phyloP scores from a whole-genome alignment of 306 rosid species.

The Dalbergia oliveri region DNA sequence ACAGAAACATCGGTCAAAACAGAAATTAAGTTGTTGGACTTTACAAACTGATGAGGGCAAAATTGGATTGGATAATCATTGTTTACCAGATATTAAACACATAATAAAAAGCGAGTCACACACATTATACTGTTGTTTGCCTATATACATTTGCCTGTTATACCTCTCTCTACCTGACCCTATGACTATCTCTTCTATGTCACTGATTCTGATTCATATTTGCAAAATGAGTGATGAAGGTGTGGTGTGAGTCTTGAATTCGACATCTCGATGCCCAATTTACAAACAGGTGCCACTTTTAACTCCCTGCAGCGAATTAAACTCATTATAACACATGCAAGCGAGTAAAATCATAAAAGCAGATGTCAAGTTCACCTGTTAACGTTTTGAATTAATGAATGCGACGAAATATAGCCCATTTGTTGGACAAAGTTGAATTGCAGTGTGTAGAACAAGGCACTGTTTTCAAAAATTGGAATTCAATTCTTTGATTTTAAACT shows the following conservation, averaged over 20 bases:
- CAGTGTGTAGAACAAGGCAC: too few relatives aligned
- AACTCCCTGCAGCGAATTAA: neutral
- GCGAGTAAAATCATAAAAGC: neutral
- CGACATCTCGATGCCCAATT: neutral
- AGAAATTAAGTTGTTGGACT: neutral
- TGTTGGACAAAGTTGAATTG: too few relatives aligned
- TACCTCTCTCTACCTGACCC: neutral
- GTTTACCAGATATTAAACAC: neutral
- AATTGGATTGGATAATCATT: neutral
- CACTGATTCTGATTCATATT: neutral
- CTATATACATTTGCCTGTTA: slow-evolving; percentile 39
- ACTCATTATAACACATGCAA: neutral
- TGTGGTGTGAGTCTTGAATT: neutral
- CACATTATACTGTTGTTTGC: neutral
- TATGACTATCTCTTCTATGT: slow-evolving; percentile 6
- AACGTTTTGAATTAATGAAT: too few relatives aligned
- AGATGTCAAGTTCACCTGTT: neutral
- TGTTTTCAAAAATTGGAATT: too few relatives aligned
- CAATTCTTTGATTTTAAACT: too few relatives aligned
- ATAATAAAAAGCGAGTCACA: too few relatives aligned
- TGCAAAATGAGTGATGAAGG: slow-evolving; percentile 1
- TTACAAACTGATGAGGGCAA: neutral
- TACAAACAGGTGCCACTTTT: neutral
- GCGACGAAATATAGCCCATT: too few relatives aligned
- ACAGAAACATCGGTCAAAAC: neutral